Conservation (phyloP, 306 rosid species). For the Prunus fruticosa region DNA sequence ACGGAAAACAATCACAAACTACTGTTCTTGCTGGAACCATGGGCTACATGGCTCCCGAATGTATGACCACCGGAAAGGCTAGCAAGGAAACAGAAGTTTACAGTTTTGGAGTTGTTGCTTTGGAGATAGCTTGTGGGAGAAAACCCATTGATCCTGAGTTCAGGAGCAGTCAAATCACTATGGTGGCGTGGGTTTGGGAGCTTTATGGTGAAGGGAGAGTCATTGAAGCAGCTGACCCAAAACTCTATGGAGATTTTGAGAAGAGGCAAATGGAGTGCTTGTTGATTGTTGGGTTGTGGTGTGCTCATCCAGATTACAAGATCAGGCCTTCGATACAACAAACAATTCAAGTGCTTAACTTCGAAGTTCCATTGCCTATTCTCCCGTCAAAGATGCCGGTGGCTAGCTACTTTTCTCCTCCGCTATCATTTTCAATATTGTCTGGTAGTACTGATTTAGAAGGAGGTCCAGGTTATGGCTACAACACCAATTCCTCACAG, state of each 20-base stretch:
- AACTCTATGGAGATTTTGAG: neutral
- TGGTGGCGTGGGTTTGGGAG: constrained; percentile 15
- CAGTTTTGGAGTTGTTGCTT: constrained; percentile 6
- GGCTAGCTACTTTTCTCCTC: neutral
- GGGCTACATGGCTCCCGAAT: constrained; percentile 11
- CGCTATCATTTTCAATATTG: neutral
- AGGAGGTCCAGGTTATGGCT: neutral
- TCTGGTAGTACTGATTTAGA: neutral
- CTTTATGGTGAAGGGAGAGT: constrained; percentile 7
- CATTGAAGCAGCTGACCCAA: neutral
- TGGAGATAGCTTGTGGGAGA: constrained; percentile 3
- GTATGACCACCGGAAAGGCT: neutral
- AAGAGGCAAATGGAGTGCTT: neutral
- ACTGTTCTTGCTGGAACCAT: constrained; percentile 6
- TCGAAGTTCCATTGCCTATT: constrained; percentile 12
- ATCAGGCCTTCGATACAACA: neutral
- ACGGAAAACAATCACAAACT: neutral
- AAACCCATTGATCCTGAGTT: neutral
- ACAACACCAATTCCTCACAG: neutral
- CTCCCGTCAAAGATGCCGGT: constrained; percentile 10
- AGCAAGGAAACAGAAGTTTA: constrained; percentile 5
- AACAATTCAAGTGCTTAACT: neutral
- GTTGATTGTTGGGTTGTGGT: constrained; percentile 8
- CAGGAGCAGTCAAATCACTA: neutral
- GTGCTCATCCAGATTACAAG: constrained; percentile 11